phyloP scores from a whole-genome alignment of 192 early-diverging fungal species.

The Phycomyces blakesleeanus region DNA sequence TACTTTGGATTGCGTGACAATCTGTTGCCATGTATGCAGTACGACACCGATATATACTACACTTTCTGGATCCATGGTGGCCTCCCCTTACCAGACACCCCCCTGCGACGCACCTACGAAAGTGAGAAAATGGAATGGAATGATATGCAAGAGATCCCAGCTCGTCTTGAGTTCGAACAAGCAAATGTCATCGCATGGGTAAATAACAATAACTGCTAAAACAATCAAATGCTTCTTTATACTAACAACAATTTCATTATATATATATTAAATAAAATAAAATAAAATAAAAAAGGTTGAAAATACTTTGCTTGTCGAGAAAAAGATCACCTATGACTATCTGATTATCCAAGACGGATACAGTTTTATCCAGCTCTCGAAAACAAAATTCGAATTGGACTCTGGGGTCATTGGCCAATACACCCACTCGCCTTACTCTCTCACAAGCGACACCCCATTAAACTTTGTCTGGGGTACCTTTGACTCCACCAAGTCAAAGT shows the following conservation, averaged over 20 bases:
- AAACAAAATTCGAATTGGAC: slow-evolving; percentile 11
- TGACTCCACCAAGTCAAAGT: no score
- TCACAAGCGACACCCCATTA: slow-evolving; percentile 1
- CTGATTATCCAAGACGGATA: slow-evolving; percentile 34
- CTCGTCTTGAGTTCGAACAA: slow-evolving; percentile 13
- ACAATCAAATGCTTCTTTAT: not conserved
- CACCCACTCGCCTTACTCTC: slow-evolving; percentile 17
- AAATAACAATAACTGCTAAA: not conserved
- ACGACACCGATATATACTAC: slow-evolving; percentile 38
- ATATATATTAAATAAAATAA: no score
- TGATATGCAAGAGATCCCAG: slow-evolving; percentile 34
- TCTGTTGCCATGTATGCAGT: slow-evolving; percentile 41
- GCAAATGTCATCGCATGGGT: slow-evolving; percentile 21
- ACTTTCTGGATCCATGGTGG: slow-evolving; percentile 40
- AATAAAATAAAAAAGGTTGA: no score
- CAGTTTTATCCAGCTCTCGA: slow-evolving; percentile 29
- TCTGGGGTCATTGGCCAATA: not conserved
- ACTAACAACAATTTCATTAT: no score
- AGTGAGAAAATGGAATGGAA: slow-evolving; percentile 52
- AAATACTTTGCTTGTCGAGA: no score
- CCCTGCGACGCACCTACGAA: slow-evolving; percentile 29
- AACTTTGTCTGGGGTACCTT: slow-evolving; percentile 35
- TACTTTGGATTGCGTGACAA: slow-evolving; percentile 53
- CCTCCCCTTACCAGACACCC: slow-evolving; percentile 1
- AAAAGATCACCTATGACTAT: slow-evolving; percentile 26